Evolutionary conservation across 805 yeast species (phyloP), one percentile per base, ranked within the genome.

Genomic region (Cyberlindnera mycetangii): DNA sequence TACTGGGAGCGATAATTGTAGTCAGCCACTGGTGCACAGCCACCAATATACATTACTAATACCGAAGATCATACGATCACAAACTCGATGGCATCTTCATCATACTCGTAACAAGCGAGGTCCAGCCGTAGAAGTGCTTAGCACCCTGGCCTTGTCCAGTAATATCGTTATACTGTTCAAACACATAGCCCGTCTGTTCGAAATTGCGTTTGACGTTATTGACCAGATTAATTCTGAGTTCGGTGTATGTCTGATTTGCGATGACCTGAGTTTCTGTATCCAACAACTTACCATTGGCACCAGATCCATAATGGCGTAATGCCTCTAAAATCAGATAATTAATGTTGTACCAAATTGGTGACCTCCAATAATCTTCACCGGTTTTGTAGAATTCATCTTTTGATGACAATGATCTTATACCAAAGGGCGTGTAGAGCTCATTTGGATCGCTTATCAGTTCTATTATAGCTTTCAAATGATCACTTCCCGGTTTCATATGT

Each of bases 301-400:
- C 52, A n/a, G 59, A 47, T 2, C 56, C 58, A 58, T 90, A 92
- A 60, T 79, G 67, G 25, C 69, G 62, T 49, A 93, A 68, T 5
- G 86, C 75, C 42, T 89, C 93, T 34, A 93, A 69, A 5, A 83
- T 71, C 63, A 93, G 68, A 59, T 89, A 92, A 68, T 93, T 93
- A 58, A 93, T 85, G 62, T 89, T 86, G 54, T 89, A 71, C 98
- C 98, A 93, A 21, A 93, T 74, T 16, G 95, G 88, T 1, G 97
- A 93, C 51, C 96, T 77, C 99, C 99, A 93, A 68, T 93, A 93
- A 64, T 92, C 83, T 59, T 93, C 99, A 7, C 75, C 92, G 0
- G 82, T 77, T 44, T 85, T 85, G 66, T 84, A 93, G 47, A 59
- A 67, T 17, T 68, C 68, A 55, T 86, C 90, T 5, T 71, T 54